Base-by-base conservation (phyloP, 768 basidiomycete species). In the Coprinopsis strossmayeri region DNA sequence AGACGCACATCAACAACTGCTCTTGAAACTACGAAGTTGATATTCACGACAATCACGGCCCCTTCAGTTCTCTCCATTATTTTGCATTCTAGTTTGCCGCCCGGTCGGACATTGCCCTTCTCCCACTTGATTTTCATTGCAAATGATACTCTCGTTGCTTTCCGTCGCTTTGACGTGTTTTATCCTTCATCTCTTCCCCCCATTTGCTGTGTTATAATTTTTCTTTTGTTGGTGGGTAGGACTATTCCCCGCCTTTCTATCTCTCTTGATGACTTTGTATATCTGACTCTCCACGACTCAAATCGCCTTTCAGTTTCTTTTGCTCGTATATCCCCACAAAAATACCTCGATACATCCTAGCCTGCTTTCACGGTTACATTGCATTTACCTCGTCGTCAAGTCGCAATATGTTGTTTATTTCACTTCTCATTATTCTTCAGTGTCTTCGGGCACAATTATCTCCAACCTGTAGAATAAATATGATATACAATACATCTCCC, bases 351-450 rank as follows among this genome's bases (percentile, higher is more conserved):
- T 38, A 38, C 37, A 38, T 55, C 50, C 55, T 59, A 59, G 53
- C 55, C 55, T 59, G 57, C 55, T 46, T 61, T 61, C 57, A 56
- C 55, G 63, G 64, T 62, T 68, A 64, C 61, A 62, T 73, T 71
- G 74, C 71, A 65, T 69, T 60, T 62, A 71, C 57, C 59, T 64
- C 59, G 62, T 64, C 59, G 57, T 52, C 57, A 56, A 55, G 59
- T 66, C 61, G 64, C 63, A 40, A 44, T 48, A 71, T 69, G 67
- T 76, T 66, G 74, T 76, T 72, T 53, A 53, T 53, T 53, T 42
- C 46, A 42, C 46, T 53, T 35, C 20, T 44, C 52, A 49, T 41
- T 49, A 41, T 50, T 17, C 12, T 15, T 15, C n/a, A 24, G 18
- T 38, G 18, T 21, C 17, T 18, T 51, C 20, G 17, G 39, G 23